Percentiles rank a stretch among this genome's conserved stretches.
Evolutionary conservation across 2,329 filamentous ascomycete species (phyloP).

Genomic region (Penicillium concentricum): DNA sequence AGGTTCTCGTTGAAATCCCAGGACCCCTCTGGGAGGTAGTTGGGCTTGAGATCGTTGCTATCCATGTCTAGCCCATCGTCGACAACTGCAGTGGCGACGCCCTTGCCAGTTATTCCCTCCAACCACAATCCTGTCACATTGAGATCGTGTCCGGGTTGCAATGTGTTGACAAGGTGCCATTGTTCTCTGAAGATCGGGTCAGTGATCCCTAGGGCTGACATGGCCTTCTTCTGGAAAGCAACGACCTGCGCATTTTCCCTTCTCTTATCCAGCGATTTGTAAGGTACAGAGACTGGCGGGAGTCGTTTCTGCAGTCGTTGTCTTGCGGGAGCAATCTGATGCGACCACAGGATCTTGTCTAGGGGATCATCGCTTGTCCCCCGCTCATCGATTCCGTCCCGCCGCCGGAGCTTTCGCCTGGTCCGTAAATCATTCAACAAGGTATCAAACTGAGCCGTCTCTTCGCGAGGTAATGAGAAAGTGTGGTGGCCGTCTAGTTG

Average conservation of each 20-base stretch:
- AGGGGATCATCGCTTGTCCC: conserved; percentile 52
- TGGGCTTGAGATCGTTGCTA: conserved; percentile 85
- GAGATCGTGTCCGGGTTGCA: conserved; percentile 82
- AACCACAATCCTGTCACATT: conserved; percentile 95
- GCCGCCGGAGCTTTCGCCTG: conserved; percentile 61
- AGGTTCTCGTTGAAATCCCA: conserved; percentile 93
- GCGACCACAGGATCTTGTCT: conserved; percentile 71
- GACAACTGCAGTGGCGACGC: conserved; percentile 87
- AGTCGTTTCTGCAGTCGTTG: conserved; percentile 61
- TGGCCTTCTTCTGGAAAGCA: conserved; percentile 60
- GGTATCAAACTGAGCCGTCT: conserved; percentile 55
- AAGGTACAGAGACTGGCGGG: conserved; percentile 34
- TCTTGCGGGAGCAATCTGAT: conserved; percentile 68
- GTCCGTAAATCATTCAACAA: conserved; percentile 54
- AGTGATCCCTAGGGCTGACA: conserved; percentile 66
- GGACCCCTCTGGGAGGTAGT: conserved; percentile 90
- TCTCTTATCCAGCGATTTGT: conserved; percentile 46
- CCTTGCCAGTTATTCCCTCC: conserved; percentile 84
- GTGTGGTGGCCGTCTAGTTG: conserved; percentile 79
- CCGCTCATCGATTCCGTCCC: conserved; percentile 12
- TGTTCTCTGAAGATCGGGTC: conserved; percentile 93
- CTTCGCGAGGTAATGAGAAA: conserved; percentile 66
- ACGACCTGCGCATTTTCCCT: conserved; percentile 49
- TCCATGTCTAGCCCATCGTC: conserved; percentile 97
- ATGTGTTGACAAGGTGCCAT: conserved; percentile 89